Percentiles rank a stretch among this genome's conserved stretches.
These are phyloP conservation scores for Penicillium griseofulvum DNA, from an alignment of 2,329 filamentous ascomycete genomes.

Conservation along the genomic window DNA sequence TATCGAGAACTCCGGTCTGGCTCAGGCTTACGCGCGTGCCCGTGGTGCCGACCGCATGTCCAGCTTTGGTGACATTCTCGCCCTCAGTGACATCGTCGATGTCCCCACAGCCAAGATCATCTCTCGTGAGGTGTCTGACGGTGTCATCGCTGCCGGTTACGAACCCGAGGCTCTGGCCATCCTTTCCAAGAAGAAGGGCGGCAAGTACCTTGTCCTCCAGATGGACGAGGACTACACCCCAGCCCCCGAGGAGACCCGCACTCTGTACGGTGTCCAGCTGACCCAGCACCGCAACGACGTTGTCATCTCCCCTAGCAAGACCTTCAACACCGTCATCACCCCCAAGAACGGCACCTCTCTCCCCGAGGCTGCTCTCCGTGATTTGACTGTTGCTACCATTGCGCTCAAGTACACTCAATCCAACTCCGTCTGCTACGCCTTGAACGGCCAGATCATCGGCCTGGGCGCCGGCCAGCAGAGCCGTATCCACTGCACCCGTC, in stretches of 20 bases:
- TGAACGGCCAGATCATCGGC: conserved; percentile 89
- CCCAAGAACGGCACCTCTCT: conserved; percentile 74
- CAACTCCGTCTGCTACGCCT: conserved; percentile 97
- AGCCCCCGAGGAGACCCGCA: conserved; percentile 70
- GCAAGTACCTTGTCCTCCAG: conserved; percentile 92
- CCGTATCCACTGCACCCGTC: conserved; percentile 95
- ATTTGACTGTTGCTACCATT: conserved; percentile 92
- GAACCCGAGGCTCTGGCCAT: conserved; percentile 82
- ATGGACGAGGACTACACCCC: conserved; percentile 88
- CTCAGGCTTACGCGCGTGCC: conserved; percentile 93
- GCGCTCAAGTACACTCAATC: conserved; percentile 98
- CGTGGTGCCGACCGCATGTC: conserved; percentile 97
- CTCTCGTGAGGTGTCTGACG: conserved; percentile 94
- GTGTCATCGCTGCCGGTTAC: conserved; percentile 89
- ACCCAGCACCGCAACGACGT: conserved; percentile 92
- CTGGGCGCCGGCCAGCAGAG: conserved; percentile 96
- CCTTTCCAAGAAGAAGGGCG: conserved; percentile 96
- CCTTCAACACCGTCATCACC: conserved; percentile 81
- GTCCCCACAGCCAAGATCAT: conserved; percentile 95
- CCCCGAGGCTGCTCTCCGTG: conserved; percentile 77
- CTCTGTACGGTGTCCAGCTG: conserved; percentile 85
- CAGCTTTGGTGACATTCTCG: conserved; percentile 95
- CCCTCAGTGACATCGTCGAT: conserved; percentile 86
- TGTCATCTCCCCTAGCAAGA: conserved; percentile 72
- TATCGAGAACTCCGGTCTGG: conserved; percentile 79